These are phyloP conservation scores for Microcera coccophila DNA, from an alignment of 2,329 filamentous ascomycete species.

Conservation along the genomic window DNA sequence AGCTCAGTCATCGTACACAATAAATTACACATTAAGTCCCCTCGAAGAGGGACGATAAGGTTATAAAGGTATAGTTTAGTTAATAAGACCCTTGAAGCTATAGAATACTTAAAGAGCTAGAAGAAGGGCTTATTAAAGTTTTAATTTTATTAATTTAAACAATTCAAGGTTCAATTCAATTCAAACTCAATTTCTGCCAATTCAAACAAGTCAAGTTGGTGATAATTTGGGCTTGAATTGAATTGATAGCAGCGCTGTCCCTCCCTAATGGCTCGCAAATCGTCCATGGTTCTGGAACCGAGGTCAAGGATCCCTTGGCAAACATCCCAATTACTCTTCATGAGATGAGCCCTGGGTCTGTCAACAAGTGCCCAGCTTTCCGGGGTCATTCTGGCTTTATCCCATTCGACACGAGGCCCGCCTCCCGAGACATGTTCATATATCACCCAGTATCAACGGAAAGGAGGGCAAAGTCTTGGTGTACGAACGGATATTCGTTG, in stretches of 20 bases:
- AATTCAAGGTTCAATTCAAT: background rate
- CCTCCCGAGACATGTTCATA: conserved; percentile 1
- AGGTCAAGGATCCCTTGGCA: conserved; percentile 1
- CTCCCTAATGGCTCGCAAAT: conserved; percentile 1
- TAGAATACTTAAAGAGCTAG: background rate
- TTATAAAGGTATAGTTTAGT: background rate
- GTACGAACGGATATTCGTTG: background rate
- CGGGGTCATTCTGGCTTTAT: background rate
- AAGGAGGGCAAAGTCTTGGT: background rate
- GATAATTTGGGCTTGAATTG: too few species aligned
- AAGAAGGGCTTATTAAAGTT: background rate
- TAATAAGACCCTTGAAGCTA: background rate
- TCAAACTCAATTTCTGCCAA: background rate
- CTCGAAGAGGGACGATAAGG: background rate
- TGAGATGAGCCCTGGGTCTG: background rate
- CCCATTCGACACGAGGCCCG: background rate
- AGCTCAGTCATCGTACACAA: too few species aligned
- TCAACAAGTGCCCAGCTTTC: background rate
- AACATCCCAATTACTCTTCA: background rate
- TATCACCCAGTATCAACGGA: background rate
- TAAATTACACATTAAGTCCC: too few species aligned
- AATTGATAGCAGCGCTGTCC: too few species aligned
- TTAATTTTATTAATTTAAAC: background rate
- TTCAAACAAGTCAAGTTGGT: too few species aligned
- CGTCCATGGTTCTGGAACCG: background rate